phyloP scores from a whole-genome alignment of 345 rosid species.

The Toxicodendron radicans region DNA sequence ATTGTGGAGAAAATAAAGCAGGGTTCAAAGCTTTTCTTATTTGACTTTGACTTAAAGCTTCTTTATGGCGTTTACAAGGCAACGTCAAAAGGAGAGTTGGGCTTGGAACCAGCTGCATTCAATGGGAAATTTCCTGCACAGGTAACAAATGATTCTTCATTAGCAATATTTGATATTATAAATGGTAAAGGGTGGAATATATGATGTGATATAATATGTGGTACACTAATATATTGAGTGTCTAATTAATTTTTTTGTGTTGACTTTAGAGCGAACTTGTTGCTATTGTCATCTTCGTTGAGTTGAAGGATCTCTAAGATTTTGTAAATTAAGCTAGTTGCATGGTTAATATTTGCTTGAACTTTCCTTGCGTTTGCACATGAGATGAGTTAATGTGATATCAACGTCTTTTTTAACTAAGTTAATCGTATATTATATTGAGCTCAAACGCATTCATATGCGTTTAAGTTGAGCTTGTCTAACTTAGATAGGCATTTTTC shows the following conservation, averaged over 20 bases:
- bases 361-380: neutral
- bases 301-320: neutral
- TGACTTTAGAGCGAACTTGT: neutral
- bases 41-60: slow-evolving; percentile 35
- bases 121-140: slow-evolving; percentile 32
- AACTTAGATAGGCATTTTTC: neutral
- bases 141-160: slow-evolving; percentile 15
- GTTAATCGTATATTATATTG: neutral
- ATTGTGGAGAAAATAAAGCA: slow-evolving; percentile 26
- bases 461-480: neutral
- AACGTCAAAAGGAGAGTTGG: slow-evolving; percentile 31
- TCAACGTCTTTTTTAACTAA: neutral
- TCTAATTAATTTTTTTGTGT: neutral
- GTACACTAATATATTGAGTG: neutral
- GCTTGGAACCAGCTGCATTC: slow-evolving; percentile 35
- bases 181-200: neutral
- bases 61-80: slow-evolving; percentile 38
- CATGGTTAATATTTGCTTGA: neutral
- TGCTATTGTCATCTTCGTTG: neutral
- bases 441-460: neutral
- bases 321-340: neutral
- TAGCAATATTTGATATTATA: neutral
- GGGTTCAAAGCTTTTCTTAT: slow-evolving; percentile 32
- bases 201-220: neutral
- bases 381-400: neutral